Conservation (phyloP, 73 alveolate species). For the Uronychia binucleata region DNA sequence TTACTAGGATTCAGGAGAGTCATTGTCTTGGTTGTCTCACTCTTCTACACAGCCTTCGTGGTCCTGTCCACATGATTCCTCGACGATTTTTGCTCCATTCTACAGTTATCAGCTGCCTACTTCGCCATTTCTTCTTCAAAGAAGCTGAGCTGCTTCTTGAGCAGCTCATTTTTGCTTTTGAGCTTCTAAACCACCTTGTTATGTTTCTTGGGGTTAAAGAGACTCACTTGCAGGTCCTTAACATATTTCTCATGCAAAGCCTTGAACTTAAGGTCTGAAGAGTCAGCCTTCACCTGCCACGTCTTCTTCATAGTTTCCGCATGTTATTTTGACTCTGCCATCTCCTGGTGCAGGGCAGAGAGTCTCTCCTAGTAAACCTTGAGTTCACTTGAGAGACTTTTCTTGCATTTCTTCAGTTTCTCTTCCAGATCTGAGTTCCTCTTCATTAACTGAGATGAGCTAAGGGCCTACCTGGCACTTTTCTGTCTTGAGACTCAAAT, state of each 20-base stretch:
- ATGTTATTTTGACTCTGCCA: background rate
- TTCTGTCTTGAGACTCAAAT: background rate
- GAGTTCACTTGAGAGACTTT: background rate
- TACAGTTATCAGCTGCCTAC: background rate
- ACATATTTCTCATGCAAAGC: background rate
- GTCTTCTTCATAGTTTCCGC: background rate
- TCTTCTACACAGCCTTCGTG: too few relatives aligned
- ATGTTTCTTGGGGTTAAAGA: background rate
- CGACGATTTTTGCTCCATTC: background rate
- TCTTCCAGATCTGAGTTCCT: background rate
- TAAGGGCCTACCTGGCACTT: background rate
- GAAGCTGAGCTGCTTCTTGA: background rate
- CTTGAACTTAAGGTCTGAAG: background rate
- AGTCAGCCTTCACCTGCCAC: background rate
- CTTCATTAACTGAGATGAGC: background rate
- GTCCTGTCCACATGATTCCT: too few relatives aligned
- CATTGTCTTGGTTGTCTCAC: too few relatives aligned
- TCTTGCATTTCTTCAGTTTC: background rate
- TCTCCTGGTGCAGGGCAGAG: background rate
- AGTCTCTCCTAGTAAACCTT: background rate
- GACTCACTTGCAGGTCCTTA: background rate
- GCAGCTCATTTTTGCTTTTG: background rate
- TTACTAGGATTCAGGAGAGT: too few relatives aligned
- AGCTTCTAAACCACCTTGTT: background rate
- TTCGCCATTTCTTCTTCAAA: background rate